phyloP scores from a whole-genome alignment of 2,329 filamentous ascomycete genomes.

The Talaromyces sp. region DNA sequence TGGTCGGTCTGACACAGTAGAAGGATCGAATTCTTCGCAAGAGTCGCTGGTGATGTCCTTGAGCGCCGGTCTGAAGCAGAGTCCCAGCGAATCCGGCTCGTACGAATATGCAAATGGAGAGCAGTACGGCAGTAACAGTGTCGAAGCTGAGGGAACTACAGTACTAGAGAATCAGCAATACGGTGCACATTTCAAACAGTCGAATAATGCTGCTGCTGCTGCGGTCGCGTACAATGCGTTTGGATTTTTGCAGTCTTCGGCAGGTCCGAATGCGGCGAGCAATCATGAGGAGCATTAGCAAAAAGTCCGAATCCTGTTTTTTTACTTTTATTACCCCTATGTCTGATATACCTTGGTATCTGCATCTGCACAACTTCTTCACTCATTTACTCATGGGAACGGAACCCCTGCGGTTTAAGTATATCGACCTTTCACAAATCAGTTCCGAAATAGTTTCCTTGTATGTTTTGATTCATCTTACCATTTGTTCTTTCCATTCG shows the following conservation, averaged over 20 bases:
- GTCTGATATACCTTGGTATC: neutral
- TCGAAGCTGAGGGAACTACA: neutral
- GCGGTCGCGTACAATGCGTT: neutral
- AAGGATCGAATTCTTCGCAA: neutral
- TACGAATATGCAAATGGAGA: neutral
- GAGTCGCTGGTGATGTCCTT: conserved; percentile 1
- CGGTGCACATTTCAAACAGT: neutral
- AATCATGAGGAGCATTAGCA: neutral
- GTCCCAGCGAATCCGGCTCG: neutral
- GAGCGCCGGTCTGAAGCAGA: neutral
- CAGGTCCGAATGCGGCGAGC: neutral
- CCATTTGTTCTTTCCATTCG: neutral
- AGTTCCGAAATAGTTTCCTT: neutral
- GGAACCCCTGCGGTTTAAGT: neutral
- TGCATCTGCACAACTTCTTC: neutral
- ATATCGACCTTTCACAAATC: neutral
- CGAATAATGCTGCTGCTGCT: neutral
- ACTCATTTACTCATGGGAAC: neutral
- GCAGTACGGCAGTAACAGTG: neutral
- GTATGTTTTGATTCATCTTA: neutral
- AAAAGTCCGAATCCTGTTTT: neutral
- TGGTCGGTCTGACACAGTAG: neutral
- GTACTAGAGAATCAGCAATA: neutral
- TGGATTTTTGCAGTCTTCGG: neutral
- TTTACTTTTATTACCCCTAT: neutral